A percentile compares a stretch with the other conserved stretches of the same genome.
Conservation (phyloP, 1,139 yeast species). For the Pichia terricola region DNA sequence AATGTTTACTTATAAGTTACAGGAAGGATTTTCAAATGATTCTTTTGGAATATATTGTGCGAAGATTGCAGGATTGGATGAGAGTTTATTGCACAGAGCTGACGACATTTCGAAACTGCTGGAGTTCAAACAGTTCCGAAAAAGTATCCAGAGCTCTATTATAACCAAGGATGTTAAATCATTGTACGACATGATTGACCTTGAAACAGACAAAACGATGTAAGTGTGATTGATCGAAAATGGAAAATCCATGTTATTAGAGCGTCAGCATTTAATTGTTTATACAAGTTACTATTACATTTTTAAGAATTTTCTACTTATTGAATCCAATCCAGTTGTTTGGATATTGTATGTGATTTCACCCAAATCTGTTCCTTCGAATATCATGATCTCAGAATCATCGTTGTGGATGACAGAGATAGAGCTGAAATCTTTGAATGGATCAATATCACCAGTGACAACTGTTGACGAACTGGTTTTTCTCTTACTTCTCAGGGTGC, state of each 20-base stretch:
- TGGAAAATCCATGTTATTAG: too few species aligned
- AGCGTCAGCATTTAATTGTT: too few species aligned
- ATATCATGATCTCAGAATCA: conserved; percentile 35
- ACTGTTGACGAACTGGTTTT: conserved; percentile 30
- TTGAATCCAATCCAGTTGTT: conserved; percentile 2
- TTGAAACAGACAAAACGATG: too few species aligned
- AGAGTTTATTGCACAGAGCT: conserved; percentile 41
- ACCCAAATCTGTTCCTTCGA: conserved; percentile 47
- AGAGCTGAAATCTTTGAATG: conserved; percentile 81
- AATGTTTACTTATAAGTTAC: conserved; percentile 55
- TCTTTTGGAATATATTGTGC: conserved; percentile 81
- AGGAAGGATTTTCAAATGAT: conserved; percentile 48
- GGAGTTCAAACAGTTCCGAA: too few species aligned
- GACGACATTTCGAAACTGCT: conserved; percentile 30
- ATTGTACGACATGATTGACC: too few species aligned
- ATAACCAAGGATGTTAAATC: too few species aligned
- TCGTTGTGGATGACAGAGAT: conserved; percentile 73
- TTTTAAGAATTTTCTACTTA: conserved; percentile 19
- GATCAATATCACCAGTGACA: conserved; percentile 41
- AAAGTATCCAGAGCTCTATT: too few species aligned
- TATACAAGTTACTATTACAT: conserved; percentile 14
- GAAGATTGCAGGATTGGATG: conserved; percentile 53
- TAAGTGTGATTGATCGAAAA: too few species aligned
- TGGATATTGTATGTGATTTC: conserved; percentile 52
- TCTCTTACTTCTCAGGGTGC: conserved; percentile 28